Percentiles rank a stretch among this genome's conserved stretches.
phyloP scores from a whole-genome alignment of 371 early-diverging fungal species.

The Circinella minor region DNA sequence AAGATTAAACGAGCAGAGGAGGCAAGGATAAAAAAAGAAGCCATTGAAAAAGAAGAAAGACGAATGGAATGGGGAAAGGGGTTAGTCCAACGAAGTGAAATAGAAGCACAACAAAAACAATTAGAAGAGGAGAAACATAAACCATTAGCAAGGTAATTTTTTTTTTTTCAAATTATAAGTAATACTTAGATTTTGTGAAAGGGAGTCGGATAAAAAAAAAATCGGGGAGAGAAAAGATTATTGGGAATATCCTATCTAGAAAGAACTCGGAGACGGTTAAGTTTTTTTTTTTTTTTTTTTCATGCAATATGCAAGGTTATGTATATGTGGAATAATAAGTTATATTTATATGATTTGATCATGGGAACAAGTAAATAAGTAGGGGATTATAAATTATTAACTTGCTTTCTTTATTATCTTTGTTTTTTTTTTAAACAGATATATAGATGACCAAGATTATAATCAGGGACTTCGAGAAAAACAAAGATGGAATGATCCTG shows the following conservation, averaged over 20 bases:
- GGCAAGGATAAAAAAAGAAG: constrained; percentile 54
- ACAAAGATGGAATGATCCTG: constrained; percentile 74
- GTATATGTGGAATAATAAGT: not conserved
- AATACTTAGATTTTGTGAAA: not conserved
- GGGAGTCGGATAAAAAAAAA: too few species aligned
- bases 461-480: constrained; percentile 65
- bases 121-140: constrained; percentile 63
- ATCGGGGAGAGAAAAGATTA: too few species aligned
- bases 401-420: too few species aligned
- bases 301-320: not conserved
- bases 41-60: constrained; percentile 68
- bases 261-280: not conserved
- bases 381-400: too few species aligned
- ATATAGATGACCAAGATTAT: constrained; percentile 66
- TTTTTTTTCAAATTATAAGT: not conserved
- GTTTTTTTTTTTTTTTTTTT: not conserved
- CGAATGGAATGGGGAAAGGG: constrained; percentile 83
- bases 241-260: too few species aligned
- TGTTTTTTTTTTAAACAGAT: constrained; percentile 33
- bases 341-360: not conserved
- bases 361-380: not conserved
- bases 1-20: constrained; percentile 68
- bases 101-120: constrained; percentile 47
- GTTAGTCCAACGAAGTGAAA: constrained; percentile 67
- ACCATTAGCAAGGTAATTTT: constrained; percentile 63